Evolutionary conservation across 176 grass and related monocot genomes (phyloP).

Genomic region (Cocos nucifera): DNA sequence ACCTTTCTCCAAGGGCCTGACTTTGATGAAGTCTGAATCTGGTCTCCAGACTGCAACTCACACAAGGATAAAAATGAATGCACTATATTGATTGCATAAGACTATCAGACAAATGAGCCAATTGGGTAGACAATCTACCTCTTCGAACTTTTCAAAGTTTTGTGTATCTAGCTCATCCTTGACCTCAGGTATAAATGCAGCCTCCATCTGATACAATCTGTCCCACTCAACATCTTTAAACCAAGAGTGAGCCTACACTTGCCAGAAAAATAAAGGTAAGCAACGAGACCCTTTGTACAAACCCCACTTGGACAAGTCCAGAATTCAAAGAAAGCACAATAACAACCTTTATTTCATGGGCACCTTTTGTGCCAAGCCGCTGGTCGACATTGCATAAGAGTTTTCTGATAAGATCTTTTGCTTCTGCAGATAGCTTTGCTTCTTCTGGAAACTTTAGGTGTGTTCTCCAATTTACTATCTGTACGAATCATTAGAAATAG

Average conservation of each 20-base stretch:
- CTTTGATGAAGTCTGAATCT: conserved; percentile 55
- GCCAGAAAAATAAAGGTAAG: conserved; percentile 1
- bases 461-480: conserved; percentile 99
- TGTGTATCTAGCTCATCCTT: conserved; percentile 94
- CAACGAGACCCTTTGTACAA: no score
- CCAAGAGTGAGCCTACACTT: conserved; percentile 69
- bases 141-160: conserved; percentile 98
- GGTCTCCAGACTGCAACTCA: conserved; percentile 39
- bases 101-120: conserved; percentile 10
- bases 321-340: conserved; percentile 1
- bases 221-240: conserved; percentile 69
- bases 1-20: conserved; percentile 96
- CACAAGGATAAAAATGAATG: conserved; percentile 3
- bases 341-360: conserved; percentile 87
- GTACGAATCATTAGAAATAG: neutral
- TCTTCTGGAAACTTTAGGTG: conserved; percentile 98
- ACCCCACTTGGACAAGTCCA: neutral
- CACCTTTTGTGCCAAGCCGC: conserved; percentile 75
- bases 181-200: conserved; percentile 88
- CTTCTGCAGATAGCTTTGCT: conserved; percentile 52
- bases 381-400: conserved; percentile 92
- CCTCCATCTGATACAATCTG: conserved; percentile 66
- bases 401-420: conserved; percentile 85
- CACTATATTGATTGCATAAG: neutral
- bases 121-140: conserved; percentile 35